A percentile compares a stretch with the other conserved stretches of the same genome.
Conservation (phyloP, 2,329 filamentous ascomycete species). For the Elsinoe australis region DNA sequence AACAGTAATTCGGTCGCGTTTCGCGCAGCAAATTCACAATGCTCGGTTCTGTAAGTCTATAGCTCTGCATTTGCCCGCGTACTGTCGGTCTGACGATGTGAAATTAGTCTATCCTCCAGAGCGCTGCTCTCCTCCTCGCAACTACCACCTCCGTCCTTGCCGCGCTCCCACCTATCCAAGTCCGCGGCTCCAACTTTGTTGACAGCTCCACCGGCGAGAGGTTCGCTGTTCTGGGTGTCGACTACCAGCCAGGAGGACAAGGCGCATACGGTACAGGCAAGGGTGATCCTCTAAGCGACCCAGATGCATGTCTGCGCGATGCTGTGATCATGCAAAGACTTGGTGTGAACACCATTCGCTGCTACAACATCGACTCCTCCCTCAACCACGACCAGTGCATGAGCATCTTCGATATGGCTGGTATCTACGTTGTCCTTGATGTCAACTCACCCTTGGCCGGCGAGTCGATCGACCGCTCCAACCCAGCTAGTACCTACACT, state of each 20-base stretch:
- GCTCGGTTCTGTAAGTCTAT: too few species aligned
- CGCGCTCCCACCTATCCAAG: constrained; percentile 39
- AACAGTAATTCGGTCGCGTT: not conserved
- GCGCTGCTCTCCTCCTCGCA: constrained; percentile 17
- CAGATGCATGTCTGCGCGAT: constrained; percentile 53
- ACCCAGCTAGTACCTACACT: constrained; percentile 50
- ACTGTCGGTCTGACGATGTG: not conserved
- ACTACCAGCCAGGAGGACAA: constrained; percentile 58
- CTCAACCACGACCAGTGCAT: constrained; percentile 55
- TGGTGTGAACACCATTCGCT: constrained; percentile 58
- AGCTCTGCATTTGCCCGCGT: not conserved
- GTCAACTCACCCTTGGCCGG: constrained; percentile 55
- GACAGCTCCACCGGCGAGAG: constrained; percentile 51
- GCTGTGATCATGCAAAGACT: constrained; percentile 56
- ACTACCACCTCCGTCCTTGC: constrained; percentile 45
- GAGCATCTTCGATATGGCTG: constrained; percentile 56
- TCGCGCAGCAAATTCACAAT: not conserved
- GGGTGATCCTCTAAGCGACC: constrained; percentile 51
- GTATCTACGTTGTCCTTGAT: constrained; percentile 59
- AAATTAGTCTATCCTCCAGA: not conserved
- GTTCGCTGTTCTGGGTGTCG: constrained; percentile 56
- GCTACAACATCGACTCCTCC: constrained; percentile 55
- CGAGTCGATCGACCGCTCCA: constrained; percentile 49
- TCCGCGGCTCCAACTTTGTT: constrained; percentile 55
- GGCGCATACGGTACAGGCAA: constrained; percentile 47